These are phyloP conservation scores for Amanita inopinata DNA, from an alignment of 768 basidiomycete genomes.

Conservation along the genomic window DNA sequence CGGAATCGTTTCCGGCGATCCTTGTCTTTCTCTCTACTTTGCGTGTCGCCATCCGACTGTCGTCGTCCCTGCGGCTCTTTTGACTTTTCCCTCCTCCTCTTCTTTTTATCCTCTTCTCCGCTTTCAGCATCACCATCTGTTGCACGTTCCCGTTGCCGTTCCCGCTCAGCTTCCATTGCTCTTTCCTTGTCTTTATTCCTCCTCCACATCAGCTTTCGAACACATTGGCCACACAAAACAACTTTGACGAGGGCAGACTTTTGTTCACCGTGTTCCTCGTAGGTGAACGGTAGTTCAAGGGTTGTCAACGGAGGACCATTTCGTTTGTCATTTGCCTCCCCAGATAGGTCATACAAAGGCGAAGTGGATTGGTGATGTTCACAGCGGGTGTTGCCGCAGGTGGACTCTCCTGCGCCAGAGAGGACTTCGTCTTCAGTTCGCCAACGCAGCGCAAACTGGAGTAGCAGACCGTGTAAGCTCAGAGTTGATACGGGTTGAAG, in stretches of 20 bases:
- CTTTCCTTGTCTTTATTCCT: conserved; percentile 51
- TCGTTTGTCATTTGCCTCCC: conserved; percentile 9
- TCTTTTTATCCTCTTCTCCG: conserved; percentile 17
- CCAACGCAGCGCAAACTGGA: conserved; percentile 86
- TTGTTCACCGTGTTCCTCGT: conserved; percentile 64
- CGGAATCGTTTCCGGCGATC: conserved; percentile 2
- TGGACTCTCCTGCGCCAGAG: conserved; percentile 73
- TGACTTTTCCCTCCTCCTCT: conserved; percentile 19
- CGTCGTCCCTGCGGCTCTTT: conserved; percentile 23
- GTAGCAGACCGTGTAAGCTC: background rate
- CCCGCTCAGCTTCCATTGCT: conserved; percentile 13
- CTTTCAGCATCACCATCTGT: conserved; percentile 25
- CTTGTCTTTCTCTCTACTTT: conserved; percentile 2
- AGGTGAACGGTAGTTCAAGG: conserved; percentile 85
- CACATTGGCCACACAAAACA: conserved; percentile 71
- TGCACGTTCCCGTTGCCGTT: conserved; percentile 53
- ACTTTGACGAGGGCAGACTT: conserved; percentile 88
- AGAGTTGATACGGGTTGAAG: background rate
- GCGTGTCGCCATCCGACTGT: conserved; percentile 9
- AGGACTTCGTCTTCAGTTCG: conserved; percentile 88
- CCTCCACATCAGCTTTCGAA: conserved; percentile 84
- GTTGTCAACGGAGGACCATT: conserved; percentile 43
- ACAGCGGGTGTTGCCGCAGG: conserved; percentile 88
- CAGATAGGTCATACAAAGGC: conserved; percentile 3
- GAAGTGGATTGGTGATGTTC: conserved; percentile 38